A percentile compares a stretch with the other conserved stretches of the same genome.
These are phyloP conservation scores for Antarctomyces pellizariae DNA, from an alignment of 495 filamentous ascomycete species.

Conservation along the genomic window DNA sequence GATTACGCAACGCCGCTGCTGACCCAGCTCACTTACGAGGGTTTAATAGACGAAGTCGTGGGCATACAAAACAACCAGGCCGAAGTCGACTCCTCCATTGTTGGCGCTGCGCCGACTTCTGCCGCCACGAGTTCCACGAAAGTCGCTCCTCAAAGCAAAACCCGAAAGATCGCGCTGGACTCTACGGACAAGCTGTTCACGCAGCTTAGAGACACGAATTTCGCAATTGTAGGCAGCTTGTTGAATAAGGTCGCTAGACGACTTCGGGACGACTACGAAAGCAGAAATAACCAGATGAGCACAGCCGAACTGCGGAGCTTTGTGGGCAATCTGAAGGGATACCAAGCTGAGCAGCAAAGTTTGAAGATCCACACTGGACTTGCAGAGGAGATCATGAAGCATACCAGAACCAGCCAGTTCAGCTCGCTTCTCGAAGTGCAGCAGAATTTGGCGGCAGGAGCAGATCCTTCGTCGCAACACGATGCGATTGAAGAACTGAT, in stretches of 20 bases:
- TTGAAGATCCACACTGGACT: constrained; percentile 77
- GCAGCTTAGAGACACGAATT: constrained; percentile 79
- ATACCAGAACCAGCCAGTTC: constrained; percentile 73
- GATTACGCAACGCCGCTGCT: constrained; percentile 80
- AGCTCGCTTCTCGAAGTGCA: constrained; percentile 76
- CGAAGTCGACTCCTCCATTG: constrained; percentile 79
- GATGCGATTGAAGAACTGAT: constrained; percentile 86
- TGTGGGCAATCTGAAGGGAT: constrained; percentile 71
- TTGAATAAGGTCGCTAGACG: constrained; percentile 81
- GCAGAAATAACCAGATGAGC: constrained; percentile 68
- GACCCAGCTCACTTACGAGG: constrained; percentile 93
- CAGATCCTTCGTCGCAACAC: constrained; percentile 71
- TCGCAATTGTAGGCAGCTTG: constrained; percentile 73
- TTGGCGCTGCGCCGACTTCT: constrained; percentile 43
- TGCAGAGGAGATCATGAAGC: constrained; percentile 83
- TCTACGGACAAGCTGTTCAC: constrained; percentile 75
- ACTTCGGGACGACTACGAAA: constrained; percentile 71
- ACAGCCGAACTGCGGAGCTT: constrained; percentile 80
- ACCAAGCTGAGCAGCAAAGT: constrained; percentile 83
- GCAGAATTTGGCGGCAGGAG: constrained; percentile 81
- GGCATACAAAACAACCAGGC: constrained; percentile 73
- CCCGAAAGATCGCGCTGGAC: constrained; percentile 78
- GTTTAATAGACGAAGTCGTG: constrained; percentile 83
- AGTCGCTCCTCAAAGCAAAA: constrained; percentile 36
- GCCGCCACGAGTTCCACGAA: constrained; percentile 29